phyloP scores from a whole-genome alignment of 1,284 basidiomycete genomes.

The Microbotryum lychnidis-dioicae region DNA sequence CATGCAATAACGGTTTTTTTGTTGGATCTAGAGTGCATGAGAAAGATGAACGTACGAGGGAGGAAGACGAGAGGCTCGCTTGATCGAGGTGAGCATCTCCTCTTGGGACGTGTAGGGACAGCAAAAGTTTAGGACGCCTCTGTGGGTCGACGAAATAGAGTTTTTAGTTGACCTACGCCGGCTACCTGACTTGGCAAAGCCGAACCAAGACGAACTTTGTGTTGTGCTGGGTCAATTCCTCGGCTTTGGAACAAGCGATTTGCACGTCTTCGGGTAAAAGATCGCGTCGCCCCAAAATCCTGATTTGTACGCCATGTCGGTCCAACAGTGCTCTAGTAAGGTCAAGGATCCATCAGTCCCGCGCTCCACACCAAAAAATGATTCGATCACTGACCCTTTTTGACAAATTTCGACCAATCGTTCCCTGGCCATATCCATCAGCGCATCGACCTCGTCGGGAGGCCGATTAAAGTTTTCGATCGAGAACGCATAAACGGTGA shows the following conservation, averaged over 20 bases:
- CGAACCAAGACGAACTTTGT: conserved; percentile 48
- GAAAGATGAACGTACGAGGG: conserved; percentile 39
- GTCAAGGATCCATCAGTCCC: not conserved
- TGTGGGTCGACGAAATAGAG: conserved; percentile 36
- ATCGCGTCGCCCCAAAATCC: conserved; percentile 67
- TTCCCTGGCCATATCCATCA: conserved; percentile 79
- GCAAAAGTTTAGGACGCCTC: conserved; percentile 85
- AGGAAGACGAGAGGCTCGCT: conserved; percentile 42
- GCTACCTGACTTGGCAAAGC: not conserved
- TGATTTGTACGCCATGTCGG: conserved; percentile 72
- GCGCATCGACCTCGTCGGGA: conserved; percentile 70
- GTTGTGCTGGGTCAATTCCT: conserved; percentile 69
- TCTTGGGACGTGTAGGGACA: conserved; percentile 89
- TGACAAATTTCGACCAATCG: conserved; percentile 71
- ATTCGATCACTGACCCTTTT: conserved; percentile 58
- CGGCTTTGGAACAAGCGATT: conserved; percentile 62
- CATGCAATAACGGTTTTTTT: conserved; percentile 16
- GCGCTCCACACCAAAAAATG: not conserved
- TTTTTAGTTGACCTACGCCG: not conserved
- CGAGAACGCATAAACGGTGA: conserved; percentile 90
- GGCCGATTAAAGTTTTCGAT: conserved; percentile 96
- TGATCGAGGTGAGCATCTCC: conserved; percentile 75
- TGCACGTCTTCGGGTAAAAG: conserved; percentile 72
- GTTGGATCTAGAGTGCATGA: conserved; percentile 1
- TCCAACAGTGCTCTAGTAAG: conserved; percentile 61